Evolutionary conservation across 1,284 basidiomycete species (phyloP).

Genomic region (Agaricales sp.): DNA sequence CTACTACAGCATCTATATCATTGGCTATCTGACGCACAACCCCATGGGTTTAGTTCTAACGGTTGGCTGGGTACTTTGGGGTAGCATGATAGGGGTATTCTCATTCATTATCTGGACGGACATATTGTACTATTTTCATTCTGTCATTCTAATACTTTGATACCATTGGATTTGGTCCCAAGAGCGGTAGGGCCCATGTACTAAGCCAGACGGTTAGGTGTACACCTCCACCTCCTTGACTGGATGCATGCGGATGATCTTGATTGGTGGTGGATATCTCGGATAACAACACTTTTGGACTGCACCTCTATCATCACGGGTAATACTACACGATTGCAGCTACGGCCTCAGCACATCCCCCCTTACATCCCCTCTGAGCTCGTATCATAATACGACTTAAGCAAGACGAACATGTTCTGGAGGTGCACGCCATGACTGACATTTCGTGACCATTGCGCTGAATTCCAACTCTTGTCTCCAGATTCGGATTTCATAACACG

Average conservation of each 20-base stretch:
- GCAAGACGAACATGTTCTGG: slow-evolving; percentile 26
- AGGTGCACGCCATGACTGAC: slow-evolving; percentile 17
- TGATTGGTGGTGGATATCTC: too few species aligned
- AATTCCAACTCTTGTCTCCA: slow-evolving; percentile 19
- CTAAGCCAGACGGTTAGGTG: too few species aligned
- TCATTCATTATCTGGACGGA: not conserved
- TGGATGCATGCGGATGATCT: too few species aligned
- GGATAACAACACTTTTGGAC: too few species aligned
- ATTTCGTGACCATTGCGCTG: not conserved
- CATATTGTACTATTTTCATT: not conserved
- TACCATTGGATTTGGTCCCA: not conserved
- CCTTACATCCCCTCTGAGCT: not conserved
- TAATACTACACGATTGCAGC: not conserved
- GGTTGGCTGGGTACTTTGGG: not conserved
- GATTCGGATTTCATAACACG: slow-evolving; percentile 81
- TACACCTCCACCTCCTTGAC: too few species aligned
- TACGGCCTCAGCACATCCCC: not conserved
- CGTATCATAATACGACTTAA: not conserved
- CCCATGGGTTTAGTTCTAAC: slow-evolving; percentile 4
- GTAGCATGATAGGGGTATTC: not conserved
- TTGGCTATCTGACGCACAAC: slow-evolving; percentile 2
- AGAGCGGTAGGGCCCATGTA: too few species aligned
- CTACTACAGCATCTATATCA: not conserved
- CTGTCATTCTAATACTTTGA: not conserved
- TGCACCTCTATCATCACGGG: not conserved